Percentiles rank a stretch among this genome's conserved stretches.
phyloP scores from a whole-genome alignment of 2,329 filamentous ascomycete genomes.

The Nemania diffusa region DNA sequence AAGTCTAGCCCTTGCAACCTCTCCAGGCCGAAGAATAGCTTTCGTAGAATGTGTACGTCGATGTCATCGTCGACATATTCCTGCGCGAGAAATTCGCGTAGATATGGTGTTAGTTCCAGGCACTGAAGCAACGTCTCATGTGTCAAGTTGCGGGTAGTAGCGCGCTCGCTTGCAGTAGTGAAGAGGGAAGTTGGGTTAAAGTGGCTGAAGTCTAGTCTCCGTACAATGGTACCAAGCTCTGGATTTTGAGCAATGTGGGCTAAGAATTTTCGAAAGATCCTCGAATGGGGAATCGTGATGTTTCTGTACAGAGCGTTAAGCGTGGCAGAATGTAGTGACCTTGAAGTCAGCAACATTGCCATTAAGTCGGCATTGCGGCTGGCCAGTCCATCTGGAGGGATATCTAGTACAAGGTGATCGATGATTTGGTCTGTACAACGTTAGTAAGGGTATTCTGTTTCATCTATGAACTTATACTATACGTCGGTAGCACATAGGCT shows the following conservation, averaged over 20 bases:
- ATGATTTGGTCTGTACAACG: slow-evolving; percentile 72
- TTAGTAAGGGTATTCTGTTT: slow-evolving; percentile 20
- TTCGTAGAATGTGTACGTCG: slow-evolving; percentile 72
- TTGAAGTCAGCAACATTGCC: slow-evolving; percentile 80
- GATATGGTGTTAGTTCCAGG: slow-evolving; percentile 75
- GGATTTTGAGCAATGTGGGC: slow-evolving; percentile 73
- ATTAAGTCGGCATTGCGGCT: slow-evolving; percentile 82
- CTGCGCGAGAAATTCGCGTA: slow-evolving; percentile 82
- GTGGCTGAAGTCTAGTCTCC: slow-evolving; percentile 84
- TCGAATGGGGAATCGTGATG: slow-evolving; percentile 84
- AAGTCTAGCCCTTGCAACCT: slow-evolving; percentile 77
- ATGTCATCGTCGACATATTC: slow-evolving; percentile 85
- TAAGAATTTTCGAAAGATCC: slow-evolving; percentile 84
- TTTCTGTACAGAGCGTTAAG: slow-evolving; percentile 79
- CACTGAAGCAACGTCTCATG: slow-evolving; percentile 77
- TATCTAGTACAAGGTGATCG: slow-evolving; percentile 76
- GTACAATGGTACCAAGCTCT: slow-evolving; percentile 77
- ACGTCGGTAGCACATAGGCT: slow-evolving; percentile 33
- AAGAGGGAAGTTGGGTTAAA: slow-evolving; percentile 84
- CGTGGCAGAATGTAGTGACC: slow-evolving; percentile 76
- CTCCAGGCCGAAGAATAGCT: slow-evolving; percentile 75
- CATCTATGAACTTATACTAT: slow-evolving; percentile 19
- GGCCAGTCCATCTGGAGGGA: slow-evolving; percentile 78
- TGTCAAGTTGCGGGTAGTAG: slow-evolving; percentile 79
- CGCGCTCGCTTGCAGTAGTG: slow-evolving; percentile 77